These are phyloP conservation scores for Colletotrichum orbiculare DNA, from an alignment of 2,329 filamentous ascomycete species.

Conservation along the genomic window DNA sequence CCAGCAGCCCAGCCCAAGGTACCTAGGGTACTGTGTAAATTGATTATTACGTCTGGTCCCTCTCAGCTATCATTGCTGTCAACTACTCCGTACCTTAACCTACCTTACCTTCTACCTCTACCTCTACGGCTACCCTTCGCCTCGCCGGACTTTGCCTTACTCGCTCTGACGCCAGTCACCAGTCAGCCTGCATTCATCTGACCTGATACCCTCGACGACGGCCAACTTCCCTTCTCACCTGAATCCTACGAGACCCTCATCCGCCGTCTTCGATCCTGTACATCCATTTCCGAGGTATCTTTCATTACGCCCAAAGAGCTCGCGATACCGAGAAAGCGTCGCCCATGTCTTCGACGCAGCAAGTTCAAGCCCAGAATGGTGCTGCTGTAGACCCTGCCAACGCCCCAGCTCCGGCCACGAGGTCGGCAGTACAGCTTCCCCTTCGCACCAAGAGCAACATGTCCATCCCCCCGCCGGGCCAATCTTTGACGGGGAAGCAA, in stretches of 20 bases:
- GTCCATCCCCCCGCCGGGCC: conserved; percentile 52
- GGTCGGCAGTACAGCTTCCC: conserved; percentile 35
- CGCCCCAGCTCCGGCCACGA: conserved; percentile 18
- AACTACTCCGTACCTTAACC: too few species aligned
- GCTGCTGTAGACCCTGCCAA: conserved; percentile 30
- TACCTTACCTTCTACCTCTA: too few species aligned
- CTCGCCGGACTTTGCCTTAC: conserved; percentile 3
- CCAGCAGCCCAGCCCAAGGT: conserved; percentile 11
- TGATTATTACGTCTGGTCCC: conserved; percentile 35
- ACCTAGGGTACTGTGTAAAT: conserved; percentile 7
- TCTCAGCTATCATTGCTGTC: conserved; percentile 19
- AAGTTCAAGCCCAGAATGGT: conserved; percentile 36
- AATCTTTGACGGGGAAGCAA: conserved; percentile 88
- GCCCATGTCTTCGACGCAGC: conserved; percentile 36
- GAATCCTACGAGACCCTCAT: not conserved
- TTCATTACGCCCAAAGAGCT: not conserved
- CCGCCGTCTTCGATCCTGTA: not conserved
- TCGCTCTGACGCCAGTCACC: conserved; percentile 35
- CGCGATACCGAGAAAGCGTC: not conserved
- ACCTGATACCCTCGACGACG: conserved; percentile 12
- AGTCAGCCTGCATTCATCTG: conserved; percentile 30
- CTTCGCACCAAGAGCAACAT: conserved; percentile 43
- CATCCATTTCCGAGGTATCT: not conserved
- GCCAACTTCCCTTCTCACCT: conserved; percentile 4
- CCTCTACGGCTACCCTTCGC: conserved; percentile 5